These are phyloP conservation scores for Akanthomyces lecanii DNA, from an alignment of 2,329 filamentous ascomycete species.

Conservation along the genomic window DNA sequence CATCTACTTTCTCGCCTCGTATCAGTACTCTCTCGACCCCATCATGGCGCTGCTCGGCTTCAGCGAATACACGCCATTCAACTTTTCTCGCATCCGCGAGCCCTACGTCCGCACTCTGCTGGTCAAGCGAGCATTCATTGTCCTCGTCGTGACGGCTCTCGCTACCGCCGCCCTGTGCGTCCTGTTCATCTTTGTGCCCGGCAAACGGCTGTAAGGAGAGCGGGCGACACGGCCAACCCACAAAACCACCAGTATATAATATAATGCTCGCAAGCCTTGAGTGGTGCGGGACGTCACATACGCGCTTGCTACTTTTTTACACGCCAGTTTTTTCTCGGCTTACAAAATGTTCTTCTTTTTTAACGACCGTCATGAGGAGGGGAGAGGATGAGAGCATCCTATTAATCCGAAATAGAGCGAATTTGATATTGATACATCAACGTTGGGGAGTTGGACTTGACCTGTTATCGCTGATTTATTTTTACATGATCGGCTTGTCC, in stretches of 20 bases:
- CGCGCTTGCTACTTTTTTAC: not conserved
- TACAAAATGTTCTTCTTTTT: not conserved
- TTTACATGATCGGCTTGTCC: not conserved
- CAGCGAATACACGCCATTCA: slow-evolving; percentile 96
- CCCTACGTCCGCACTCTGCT: slow-evolving; percentile 86
- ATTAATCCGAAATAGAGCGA: slow-evolving; percentile 2
- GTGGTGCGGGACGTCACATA: slow-evolving; percentile 4
- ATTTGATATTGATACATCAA: slow-evolving; percentile 1
- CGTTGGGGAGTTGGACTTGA: not conserved
- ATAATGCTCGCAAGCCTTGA: not conserved
- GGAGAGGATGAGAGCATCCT: not conserved
- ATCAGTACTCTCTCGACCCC: slow-evolving; percentile 94
- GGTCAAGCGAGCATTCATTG: slow-evolving; percentile 76
- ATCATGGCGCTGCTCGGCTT: slow-evolving; percentile 82
- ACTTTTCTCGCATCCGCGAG: slow-evolving; percentile 82
- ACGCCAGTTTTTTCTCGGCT: not conserved
- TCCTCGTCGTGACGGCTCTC: slow-evolving; percentile 68
- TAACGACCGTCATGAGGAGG: slow-evolving; percentile 11
- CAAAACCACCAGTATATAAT: slow-evolving; percentile 2
- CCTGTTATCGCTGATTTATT: not conserved
- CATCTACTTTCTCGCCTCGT: slow-evolving; percentile 82
- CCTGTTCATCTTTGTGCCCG: slow-evolving; percentile 92
- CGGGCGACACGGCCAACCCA: not conserved
- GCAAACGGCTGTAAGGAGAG: slow-evolving; percentile 63
- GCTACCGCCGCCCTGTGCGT: slow-evolving; percentile 79